Evolutionary conservation across 2,329 filamentous ascomycete species (phyloP).

Genomic region (Colletotrichum karsti): DNA sequence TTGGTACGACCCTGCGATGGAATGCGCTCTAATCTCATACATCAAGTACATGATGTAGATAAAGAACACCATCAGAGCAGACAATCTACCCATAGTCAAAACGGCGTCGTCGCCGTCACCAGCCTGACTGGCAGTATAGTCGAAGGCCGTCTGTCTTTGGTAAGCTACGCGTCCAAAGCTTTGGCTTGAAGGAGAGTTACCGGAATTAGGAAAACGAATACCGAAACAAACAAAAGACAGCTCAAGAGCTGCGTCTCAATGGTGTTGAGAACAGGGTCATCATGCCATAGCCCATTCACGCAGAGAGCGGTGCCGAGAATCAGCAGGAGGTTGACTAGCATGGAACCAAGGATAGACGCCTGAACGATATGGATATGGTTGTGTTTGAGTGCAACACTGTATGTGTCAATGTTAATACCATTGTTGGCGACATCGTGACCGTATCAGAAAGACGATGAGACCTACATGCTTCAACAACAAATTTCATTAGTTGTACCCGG

Average conservation of each 20-base stretch:
- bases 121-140: conserved; percentile 62
- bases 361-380: conserved; percentile 80
- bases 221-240: conserved; percentile 46
- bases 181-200: conserved; percentile 31
- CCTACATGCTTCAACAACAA: conserved; percentile 41
- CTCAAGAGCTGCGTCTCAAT: conserved; percentile 44
- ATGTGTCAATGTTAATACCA: conserved; percentile 25
- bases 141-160: conserved; percentile 47
- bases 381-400: conserved; percentile 58
- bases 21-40: conserved; percentile 70
- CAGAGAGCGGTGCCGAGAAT: conserved; percentile 82
- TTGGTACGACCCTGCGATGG: conserved; percentile 71
- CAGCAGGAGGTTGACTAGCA: conserved; percentile 78
- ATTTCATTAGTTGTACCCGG: too few species aligned
- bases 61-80: conserved; percentile 76
- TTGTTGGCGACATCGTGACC: too few species aligned
- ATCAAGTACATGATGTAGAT: conserved; percentile 79
- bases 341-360: conserved; percentile 78
- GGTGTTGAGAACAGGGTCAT: conserved; percentile 60
- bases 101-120: conserved; percentile 67
- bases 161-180: not conserved
- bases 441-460: not conserved
- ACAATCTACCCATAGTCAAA: conserved; percentile 79
- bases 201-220: conserved; percentile 48
- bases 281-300: conserved; percentile 72